These are phyloP conservation scores for Pseudopithomyces maydicus DNA, from an alignment of 2,329 filamentous ascomycete species.

Conservation along the genomic window DNA sequence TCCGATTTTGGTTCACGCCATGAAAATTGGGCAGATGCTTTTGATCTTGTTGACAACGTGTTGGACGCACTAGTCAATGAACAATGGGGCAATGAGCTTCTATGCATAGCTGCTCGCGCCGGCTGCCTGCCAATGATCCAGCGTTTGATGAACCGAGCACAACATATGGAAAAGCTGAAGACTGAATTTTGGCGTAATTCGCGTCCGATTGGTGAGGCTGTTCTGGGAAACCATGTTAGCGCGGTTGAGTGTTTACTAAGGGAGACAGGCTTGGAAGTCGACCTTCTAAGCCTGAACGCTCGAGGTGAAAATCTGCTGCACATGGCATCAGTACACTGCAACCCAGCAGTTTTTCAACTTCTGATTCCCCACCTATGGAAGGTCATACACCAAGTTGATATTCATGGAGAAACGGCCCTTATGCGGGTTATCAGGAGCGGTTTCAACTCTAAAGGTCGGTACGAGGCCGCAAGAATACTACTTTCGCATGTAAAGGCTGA, in stretches of 20 bases:
- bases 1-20: slow-evolving; percentile 3
- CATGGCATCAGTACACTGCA: slow-evolving; percentile 11
- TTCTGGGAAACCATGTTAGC: slow-evolving; percentile 5
- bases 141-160: slow-evolving; percentile 9
- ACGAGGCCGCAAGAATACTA: slow-evolving; percentile 8
- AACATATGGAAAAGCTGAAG: slow-evolving; percentile 4
- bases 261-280: slow-evolving; percentile 5
- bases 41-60: slow-evolving; percentile 10
- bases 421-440: slow-evolving; percentile 6
- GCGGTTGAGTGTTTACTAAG: slow-evolving; percentile 9
- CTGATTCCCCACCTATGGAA: slow-evolving; percentile 6
- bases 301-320: slow-evolving; percentile 9
- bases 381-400: slow-evolving; percentile 4
- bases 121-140: slow-evolving; percentile 12
- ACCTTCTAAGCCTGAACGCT: slow-evolving; percentile 1
- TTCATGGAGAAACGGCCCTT: slow-evolving; percentile 6
- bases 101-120: slow-evolving; percentile 13
- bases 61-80: slow-evolving; percentile 9
- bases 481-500: background rate
- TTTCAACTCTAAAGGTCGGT: background rate
- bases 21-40: slow-evolving; percentile 10
- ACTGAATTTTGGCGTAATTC: background rate
- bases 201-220: background rate
- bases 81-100: slow-evolving; percentile 12
- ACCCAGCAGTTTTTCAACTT: slow-evolving; percentile 11